Percentiles rank a stretch among this genome's conserved stretches.
phyloP scores from a whole-genome alignment of 768 basidiomycete species.

The Pleurotus ostreatus region DNA sequence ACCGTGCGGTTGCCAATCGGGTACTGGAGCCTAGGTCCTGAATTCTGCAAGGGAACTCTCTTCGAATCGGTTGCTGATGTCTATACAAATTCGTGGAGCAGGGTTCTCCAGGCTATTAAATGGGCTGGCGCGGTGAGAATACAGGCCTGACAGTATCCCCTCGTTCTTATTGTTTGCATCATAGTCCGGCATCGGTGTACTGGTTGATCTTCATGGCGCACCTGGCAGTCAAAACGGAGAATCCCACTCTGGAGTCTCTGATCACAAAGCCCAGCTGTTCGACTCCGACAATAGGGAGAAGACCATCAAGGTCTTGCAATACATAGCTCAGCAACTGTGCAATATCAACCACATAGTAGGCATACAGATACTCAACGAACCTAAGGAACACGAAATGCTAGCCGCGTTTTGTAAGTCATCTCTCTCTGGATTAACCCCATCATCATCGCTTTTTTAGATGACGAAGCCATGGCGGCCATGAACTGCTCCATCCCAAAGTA shows the following conservation, averaged over 20 bases:
- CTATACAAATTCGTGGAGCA: conserved; percentile 63
- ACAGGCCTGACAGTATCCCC: too few relatives aligned
- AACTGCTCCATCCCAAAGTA: conserved; percentile 52
- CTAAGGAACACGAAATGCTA: conserved; percentile 43
- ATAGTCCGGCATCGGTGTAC: conserved; percentile 60
- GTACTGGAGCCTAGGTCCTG: conserved; percentile 55
- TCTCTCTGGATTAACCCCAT: neutral
- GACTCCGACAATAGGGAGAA: conserved; percentile 41
- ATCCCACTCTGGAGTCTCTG: conserved; percentile 64
- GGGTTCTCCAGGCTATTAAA: conserved; percentile 59
- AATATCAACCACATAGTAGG: conserved; percentile 53
- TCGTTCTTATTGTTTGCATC: neutral
- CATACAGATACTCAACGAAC: conserved; percentile 60
- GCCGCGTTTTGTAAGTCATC: conserved; percentile 37
- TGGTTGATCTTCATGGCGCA: conserved; percentile 67
- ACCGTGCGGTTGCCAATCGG: conserved; percentile 63
- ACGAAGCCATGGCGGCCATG: conserved; percentile 42
- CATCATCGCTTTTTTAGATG: too few relatives aligned
- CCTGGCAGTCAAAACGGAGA: conserved; percentile 75
- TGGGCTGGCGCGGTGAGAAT: conserved; percentile 38
- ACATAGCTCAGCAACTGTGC: conserved; percentile 37
- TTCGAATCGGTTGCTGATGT: conserved; percentile 51
- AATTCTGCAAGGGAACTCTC: conserved; percentile 59
- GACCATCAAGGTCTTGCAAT: conserved; percentile 46
- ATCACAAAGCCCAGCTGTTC: conserved; percentile 47